phyloP scores from a whole-genome alignment of 139 green algal species.

The Chlorella sp. region DNA sequence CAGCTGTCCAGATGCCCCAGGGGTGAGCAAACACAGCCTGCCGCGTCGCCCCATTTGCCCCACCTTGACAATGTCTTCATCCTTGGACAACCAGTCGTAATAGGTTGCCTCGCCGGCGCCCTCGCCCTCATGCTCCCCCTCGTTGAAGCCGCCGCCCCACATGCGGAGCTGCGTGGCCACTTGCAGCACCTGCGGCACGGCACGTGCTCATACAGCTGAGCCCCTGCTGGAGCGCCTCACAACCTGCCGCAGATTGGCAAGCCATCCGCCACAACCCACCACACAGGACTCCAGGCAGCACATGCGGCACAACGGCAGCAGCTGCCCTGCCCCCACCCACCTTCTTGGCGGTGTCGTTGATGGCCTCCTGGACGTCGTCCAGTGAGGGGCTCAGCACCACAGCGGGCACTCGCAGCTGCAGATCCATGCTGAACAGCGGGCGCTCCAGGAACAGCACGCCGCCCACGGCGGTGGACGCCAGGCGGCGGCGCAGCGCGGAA shows the following conservation, averaged over 20 bases:
- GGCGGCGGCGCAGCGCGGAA: constrained; percentile 79
- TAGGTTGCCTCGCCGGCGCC: background rate
- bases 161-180: constrained; percentile 71
- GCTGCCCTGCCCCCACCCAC: constrained; percentile 7
- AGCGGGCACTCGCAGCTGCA: constrained; percentile 90
- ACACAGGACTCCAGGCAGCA: background rate
- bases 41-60: too few species aligned
- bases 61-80: constrained; percentile 89
- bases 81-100: constrained; percentile 27
- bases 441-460: constrained; percentile 46
- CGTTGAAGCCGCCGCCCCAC: constrained; percentile 64
- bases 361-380: constrained; percentile 88
- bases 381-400: constrained; percentile 86
- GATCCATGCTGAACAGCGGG: constrained; percentile 85
- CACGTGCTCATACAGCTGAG: too few species aligned
- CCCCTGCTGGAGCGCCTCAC: too few species aligned
- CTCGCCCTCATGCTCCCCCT: background rate
- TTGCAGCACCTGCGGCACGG: constrained; percentile 46
- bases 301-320: background rate
- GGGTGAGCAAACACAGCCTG: too few species aligned
- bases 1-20: too few species aligned
- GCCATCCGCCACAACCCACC: too few species aligned
- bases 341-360: constrained; percentile 86
- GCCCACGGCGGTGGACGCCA: constrained; percentile 59
- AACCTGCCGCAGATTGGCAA: too few species aligned